Conservation (phyloP, 768 basidiomycete genomes). For the Floccularia luteovirens region DNA sequence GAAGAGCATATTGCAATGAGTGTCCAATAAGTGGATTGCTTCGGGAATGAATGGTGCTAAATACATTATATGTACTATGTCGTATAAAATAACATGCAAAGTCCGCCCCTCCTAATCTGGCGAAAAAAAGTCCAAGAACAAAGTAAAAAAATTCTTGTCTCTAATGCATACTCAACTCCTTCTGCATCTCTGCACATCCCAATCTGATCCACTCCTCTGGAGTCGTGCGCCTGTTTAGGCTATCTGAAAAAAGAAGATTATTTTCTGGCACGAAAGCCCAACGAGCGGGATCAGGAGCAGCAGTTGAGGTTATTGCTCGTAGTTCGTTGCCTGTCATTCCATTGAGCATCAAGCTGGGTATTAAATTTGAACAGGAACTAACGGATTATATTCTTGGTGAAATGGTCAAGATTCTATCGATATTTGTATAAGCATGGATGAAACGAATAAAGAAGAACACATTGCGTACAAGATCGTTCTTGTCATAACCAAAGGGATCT, state of each 20-base stretch:
- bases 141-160: background rate
- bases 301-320: slow-evolving; percentile 51
- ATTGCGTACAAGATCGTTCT: slow-evolving; percentile 57
- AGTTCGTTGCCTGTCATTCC: slow-evolving; percentile 40
- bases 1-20: too few species aligned
- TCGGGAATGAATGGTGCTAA: too few species aligned
- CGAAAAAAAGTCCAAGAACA: too few species aligned
- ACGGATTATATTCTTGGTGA: slow-evolving; percentile 65
- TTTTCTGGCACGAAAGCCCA: slow-evolving; percentile 61
- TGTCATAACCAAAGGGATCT: slow-evolving; percentile 59
- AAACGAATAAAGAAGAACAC: slow-evolving; percentile 1
- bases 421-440: background rate
- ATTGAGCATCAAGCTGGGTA: slow-evolving; percentile 1
- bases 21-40: too few species aligned
- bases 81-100: too few species aligned
- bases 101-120: too few species aligned
- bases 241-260: slow-evolving; percentile 41
- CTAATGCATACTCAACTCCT: slow-evolving; percentile 21
- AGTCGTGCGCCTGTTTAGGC: slow-evolving; percentile 30
- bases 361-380: slow-evolving; percentile 17
- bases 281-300: slow-evolving; percentile 46
- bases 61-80: too few species aligned
- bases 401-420: slow-evolving; percentile 59
- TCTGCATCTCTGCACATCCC: slow-evolving; percentile 38
- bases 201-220: slow-evolving; percentile 53